Conservation (phyloP, 352 stramenopile species). For the Globisporangium echinulatum region DNA sequence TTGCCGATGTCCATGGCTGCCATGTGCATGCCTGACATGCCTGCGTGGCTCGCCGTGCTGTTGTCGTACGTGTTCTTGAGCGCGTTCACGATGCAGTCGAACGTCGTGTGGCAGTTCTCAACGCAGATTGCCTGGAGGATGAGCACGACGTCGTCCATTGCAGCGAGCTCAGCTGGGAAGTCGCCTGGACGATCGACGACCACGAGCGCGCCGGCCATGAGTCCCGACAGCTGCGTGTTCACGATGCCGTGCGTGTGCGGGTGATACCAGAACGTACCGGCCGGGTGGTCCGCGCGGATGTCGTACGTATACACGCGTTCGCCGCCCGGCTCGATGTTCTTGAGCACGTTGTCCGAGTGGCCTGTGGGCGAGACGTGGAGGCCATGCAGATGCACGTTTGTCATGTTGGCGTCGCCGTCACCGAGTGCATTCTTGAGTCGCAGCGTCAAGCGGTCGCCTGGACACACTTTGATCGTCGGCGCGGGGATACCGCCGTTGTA, state of each 20-base stretch:
- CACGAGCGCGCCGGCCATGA: slow-evolving; percentile 67
- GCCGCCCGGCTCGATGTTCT: slow-evolving; percentile 36
- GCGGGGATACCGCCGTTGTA: slow-evolving; percentile 62
- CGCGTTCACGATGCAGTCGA: slow-evolving; percentile 50
- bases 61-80: slow-evolving; percentile 47
- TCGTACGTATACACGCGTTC: slow-evolving; percentile 55
- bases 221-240: slow-evolving; percentile 66
- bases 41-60: slow-evolving; percentile 6
- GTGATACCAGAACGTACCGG: slow-evolving; percentile 81
- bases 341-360: slow-evolving; percentile 54
- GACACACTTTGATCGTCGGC: slow-evolving; percentile 70
- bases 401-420: slow-evolving; percentile 45
- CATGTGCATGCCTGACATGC: slow-evolving; percentile 21
- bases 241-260: slow-evolving; percentile 66
- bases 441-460: slow-evolving; percentile 51
- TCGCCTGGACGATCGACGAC: slow-evolving; percentile 53
- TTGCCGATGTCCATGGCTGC: slow-evolving; percentile 11
- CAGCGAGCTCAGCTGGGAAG: slow-evolving; percentile 38
- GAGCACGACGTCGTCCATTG: slow-evolving; percentile 61
- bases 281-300: slow-evolving; percentile 59
- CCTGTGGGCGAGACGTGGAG: slow-evolving; percentile 57
- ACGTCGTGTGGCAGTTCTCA: slow-evolving; percentile 55
- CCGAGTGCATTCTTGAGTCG: slow-evolving; percentile 49
- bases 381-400: slow-evolving; percentile 69
- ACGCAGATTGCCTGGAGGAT: slow-evolving; percentile 66